Conservation (phyloP, 1,139 yeast species). For the Candida labiduridarum region DNA sequence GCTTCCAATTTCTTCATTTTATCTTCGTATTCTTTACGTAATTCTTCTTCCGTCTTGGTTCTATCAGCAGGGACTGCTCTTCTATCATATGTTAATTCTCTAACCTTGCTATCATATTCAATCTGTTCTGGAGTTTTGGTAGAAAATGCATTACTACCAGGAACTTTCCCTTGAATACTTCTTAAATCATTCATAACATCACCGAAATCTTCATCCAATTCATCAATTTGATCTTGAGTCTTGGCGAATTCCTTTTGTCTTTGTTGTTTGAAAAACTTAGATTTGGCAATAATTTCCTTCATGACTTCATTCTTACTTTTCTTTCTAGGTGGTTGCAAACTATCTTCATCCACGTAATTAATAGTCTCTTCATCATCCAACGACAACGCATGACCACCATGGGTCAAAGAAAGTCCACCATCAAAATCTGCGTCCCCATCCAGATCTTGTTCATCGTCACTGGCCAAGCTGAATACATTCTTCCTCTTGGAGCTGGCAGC, state of each 20-base stretch:
- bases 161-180: slow-evolving; percentile 30
- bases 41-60: slow-evolving; percentile 89
- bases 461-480: slow-evolving; percentile 63
- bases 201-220: slow-evolving; percentile 77
- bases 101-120: slow-evolving; percentile 74
- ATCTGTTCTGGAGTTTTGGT: slow-evolving; percentile 49
- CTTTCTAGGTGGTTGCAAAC: slow-evolving; percentile 49
- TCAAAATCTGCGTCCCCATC: slow-evolving; percentile 46
- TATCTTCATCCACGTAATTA: slow-evolving; percentile 40
- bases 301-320: slow-evolving; percentile 93
- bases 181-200: slow-evolving; percentile 63
- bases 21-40: slow-evolving; percentile 67
- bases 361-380: slow-evolving; percentile 45
- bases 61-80: slow-evolving; percentile 96
- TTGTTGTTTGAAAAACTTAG: slow-evolving; percentile 85
- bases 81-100: slow-evolving; percentile 79
- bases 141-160: slow-evolving; percentile 23
- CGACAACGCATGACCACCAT: slow-evolving; percentile 71
- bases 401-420: slow-evolving; percentile 63
- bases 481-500: slow-evolving; percentile 47
- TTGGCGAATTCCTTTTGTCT: slow-evolving; percentile 79
- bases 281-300: slow-evolving; percentile 95
- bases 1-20: slow-evolving; percentile 70
- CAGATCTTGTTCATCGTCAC: slow-evolving; percentile 66
- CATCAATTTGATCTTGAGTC: slow-evolving; percentile 69